Conservation (phyloP, 345 rosid species). For the Citrus sp. region DNA sequence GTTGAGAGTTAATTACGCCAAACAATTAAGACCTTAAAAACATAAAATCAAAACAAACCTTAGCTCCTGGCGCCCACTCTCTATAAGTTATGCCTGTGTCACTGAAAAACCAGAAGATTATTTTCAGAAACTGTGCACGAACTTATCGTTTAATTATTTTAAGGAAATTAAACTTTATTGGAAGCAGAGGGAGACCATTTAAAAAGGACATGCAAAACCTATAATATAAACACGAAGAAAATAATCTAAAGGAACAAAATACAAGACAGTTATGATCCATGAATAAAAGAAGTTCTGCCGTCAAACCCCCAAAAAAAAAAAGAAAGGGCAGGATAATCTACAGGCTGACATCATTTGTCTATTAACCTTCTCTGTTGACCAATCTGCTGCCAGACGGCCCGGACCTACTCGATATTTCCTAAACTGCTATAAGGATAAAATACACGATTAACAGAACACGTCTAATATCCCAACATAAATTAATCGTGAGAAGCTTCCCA, state of each 20-base stretch:
- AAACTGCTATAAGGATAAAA: not conserved
- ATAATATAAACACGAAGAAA: not conserved
- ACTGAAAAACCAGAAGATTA: constrained; percentile 50
- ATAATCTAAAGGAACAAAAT: not conserved
- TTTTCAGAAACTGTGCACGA: constrained; percentile 30
- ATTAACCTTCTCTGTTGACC: not conserved
- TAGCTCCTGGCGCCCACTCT: constrained; percentile 99
- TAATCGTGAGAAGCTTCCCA: not conserved
- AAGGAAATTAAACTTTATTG: constrained; percentile 5
- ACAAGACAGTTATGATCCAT: not conserved
- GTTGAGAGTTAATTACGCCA: not conserved
- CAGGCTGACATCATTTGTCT: not conserved
- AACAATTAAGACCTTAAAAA: constrained; percentile 3
- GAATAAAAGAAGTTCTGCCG: not conserved
- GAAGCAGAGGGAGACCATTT: not conserved
- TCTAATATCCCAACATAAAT: not conserved
- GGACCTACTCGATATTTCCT: not conserved
- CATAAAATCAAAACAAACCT: constrained; percentile 47
- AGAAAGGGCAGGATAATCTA: not conserved
- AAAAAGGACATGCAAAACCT: not conserved
- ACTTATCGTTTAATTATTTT: not conserved
- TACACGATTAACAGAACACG: not conserved
- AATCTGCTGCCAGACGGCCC: not conserved
- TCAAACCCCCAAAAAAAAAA: not conserved
- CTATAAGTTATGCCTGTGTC: constrained; percentile 83